Evolutionary conservation across 2,329 filamentous ascomycete species (phyloP).

Genomic region (Trichoderma aggressivum): DNA sequence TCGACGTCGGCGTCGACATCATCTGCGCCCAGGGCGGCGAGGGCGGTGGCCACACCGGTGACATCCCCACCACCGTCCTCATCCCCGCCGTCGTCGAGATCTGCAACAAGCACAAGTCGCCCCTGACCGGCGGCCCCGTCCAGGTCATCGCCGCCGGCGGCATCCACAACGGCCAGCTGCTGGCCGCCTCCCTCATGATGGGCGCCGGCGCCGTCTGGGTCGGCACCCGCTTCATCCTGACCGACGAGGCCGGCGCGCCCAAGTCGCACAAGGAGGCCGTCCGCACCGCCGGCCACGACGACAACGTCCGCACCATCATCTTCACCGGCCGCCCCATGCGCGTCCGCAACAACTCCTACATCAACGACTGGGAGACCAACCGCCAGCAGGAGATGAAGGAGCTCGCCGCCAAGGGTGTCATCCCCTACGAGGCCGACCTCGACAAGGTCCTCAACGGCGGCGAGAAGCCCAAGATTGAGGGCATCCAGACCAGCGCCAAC

Average conservation of each 20-base stretch:
- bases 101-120: conserved; percentile 75
- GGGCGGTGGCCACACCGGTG: conserved; percentile 93
- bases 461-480: conserved; percentile 55
- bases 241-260: conserved; percentile 90
- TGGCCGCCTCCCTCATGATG: conserved; percentile 88
- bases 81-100: conserved; percentile 89
- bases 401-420: conserved; percentile 80
- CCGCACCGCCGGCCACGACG: conserved; percentile 84
- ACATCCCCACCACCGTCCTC: conserved; percentile 86
- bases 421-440: conserved; percentile 91
- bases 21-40: conserved; percentile 99
- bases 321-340: conserved; percentile 95
- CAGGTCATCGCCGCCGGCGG: conserved; percentile 92
- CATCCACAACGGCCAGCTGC: conserved; percentile 85
- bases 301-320: conserved; percentile 96
- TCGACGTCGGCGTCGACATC: conserved; percentile 87
- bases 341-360: conserved; percentile 91
- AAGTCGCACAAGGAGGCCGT: conserved; percentile 95
- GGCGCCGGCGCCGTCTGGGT: conserved; percentile 94
- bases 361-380: conserved; percentile 94
- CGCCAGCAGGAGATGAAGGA: conserved; percentile 87
- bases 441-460: conserved; percentile 69
- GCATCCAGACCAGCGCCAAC: conserved; percentile 62
- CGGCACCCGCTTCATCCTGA: conserved; percentile 91
- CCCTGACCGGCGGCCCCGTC: conserved; percentile 81